These are phyloP conservation scores for Didymella pomorum DNA, from an alignment of 2,329 filamentous ascomycete genomes.

Conservation along the genomic window DNA sequence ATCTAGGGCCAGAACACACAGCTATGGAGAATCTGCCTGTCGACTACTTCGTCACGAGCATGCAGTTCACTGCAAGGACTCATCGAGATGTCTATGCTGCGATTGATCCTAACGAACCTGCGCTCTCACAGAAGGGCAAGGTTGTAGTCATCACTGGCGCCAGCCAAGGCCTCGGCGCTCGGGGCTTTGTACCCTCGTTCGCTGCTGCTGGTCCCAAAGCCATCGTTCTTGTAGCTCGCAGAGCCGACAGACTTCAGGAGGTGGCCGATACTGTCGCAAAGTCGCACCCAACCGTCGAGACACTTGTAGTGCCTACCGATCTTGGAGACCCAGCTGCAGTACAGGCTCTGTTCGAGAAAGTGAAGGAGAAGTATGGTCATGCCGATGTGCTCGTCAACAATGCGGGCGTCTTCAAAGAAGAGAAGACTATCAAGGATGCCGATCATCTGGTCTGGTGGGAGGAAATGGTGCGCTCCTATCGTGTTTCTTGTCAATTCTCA, in stretches of 20 bases:
- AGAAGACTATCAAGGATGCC: slow-evolving; percentile 26
- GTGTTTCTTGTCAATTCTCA: not conserved
- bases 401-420: slow-evolving; percentile 27
- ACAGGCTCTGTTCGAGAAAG: slow-evolving; percentile 29
- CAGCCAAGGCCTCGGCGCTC: slow-evolving; percentile 50
- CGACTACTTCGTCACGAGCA: slow-evolving; percentile 26
- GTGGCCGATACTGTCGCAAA: slow-evolving; percentile 36
- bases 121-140: slow-evolving; percentile 48
- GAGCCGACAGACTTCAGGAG: slow-evolving; percentile 35
- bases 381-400: slow-evolving; percentile 37
- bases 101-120: slow-evolving; percentile 48
- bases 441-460: slow-evolving; percentile 34
- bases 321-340: slow-evolving; percentile 36
- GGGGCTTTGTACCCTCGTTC: slow-evolving; percentile 48
- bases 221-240: slow-evolving; percentile 47
- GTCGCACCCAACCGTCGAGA: slow-evolving; percentile 42
- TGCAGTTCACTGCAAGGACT: slow-evolving; percentile 26
- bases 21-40: slow-evolving; percentile 28
- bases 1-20: not conserved
- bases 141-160: slow-evolving; percentile 55
- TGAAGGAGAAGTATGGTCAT: slow-evolving; percentile 32
- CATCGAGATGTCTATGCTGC: slow-evolving; percentile 53
- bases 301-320: slow-evolving; percentile 43
- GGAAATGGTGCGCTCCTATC: slow-evolving; percentile 25
- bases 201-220: slow-evolving; percentile 48